phyloP scores from a whole-genome alignment of 1,284 basidiomycete genomes.

The Cryptococcus amylolentus region DNA sequence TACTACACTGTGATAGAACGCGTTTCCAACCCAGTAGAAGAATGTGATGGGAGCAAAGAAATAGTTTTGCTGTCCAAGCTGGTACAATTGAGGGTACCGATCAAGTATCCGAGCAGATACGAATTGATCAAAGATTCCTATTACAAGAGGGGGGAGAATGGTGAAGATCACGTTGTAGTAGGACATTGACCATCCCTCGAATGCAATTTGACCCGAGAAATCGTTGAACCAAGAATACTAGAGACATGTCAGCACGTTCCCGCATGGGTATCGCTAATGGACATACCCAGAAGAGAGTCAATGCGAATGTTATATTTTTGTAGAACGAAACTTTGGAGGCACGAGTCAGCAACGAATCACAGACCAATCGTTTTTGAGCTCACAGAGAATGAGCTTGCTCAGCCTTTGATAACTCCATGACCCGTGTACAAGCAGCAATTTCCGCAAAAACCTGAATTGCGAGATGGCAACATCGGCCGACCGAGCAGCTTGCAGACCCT shows the following conservation, averaged over 20 bases:
- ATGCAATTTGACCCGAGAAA: constrained; percentile 96
- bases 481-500: constrained; percentile 92
- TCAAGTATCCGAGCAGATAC: constrained; percentile 94
- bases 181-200: constrained; percentile 97
- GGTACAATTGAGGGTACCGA: constrained; percentile 94
- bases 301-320: constrained; percentile 95
- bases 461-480: constrained; percentile 97
- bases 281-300: constrained; percentile 94
- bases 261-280: not conserved
- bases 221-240: constrained; percentile 98
- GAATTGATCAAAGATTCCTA: constrained; percentile 97
- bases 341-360: constrained; percentile 7
- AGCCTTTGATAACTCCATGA: constrained; percentile 96
- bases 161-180: constrained; percentile 92
- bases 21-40: constrained; percentile 94
- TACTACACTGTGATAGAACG: constrained; percentile 87
- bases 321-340: constrained; percentile 75
- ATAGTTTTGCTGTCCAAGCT: constrained; percentile 82
- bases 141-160: constrained; percentile 91
- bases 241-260: not conserved
- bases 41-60: constrained; percentile 90
- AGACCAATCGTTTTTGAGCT: constrained; percentile 42
- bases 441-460: constrained; percentile 96
- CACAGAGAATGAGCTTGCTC: constrained; percentile 92
- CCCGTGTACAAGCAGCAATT: constrained; percentile 92